phyloP scores from a whole-genome alignment of 257 asterid genomes.

The Leonotis leonurus region DNA sequence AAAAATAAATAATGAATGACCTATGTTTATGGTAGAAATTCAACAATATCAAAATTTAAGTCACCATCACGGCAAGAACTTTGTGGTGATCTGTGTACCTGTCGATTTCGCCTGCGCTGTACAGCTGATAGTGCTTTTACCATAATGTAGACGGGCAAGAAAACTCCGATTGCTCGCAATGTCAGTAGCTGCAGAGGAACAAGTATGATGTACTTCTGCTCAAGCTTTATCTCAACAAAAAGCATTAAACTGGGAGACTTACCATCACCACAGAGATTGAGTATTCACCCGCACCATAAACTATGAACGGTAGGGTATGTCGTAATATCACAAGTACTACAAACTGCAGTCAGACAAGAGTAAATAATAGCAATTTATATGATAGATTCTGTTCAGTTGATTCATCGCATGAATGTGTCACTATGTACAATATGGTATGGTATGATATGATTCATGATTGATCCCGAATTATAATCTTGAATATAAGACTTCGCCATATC shows the following conservation, averaged over 20 bases:
- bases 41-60: background rate
- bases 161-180: conserved; percentile 47
- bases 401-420: background rate
- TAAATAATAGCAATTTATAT: background rate
- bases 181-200: conserved; percentile 34
- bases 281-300: conserved; percentile 46
- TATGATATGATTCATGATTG: background rate
- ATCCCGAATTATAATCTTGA: background rate
- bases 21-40: too few relatives aligned
- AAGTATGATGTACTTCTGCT: background rate
- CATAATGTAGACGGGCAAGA: conserved; percentile 51
- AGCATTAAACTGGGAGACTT: conserved; percentile 10
- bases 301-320: conserved; percentile 43
- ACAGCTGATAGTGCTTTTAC: conserved; percentile 39
- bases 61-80: background rate
- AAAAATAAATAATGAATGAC: too few relatives aligned
- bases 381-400: background rate
- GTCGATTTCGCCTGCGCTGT: conserved; percentile 37
- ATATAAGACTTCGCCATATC: background rate
- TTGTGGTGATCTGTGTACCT: conserved; percentile 27
- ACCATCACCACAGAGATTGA: conserved; percentile 40
- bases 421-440: too few relatives aligned
- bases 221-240: background rate
- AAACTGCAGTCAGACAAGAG: conserved; percentile 40
- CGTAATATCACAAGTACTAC: conserved; percentile 57